A percentile compares a stretch with the other conserved stretches of the same genome.
These are phyloP conservation scores for Crithidia fasciculata DNA, from an alignment of 208 protist species.

Conservation along the genomic window DNA sequence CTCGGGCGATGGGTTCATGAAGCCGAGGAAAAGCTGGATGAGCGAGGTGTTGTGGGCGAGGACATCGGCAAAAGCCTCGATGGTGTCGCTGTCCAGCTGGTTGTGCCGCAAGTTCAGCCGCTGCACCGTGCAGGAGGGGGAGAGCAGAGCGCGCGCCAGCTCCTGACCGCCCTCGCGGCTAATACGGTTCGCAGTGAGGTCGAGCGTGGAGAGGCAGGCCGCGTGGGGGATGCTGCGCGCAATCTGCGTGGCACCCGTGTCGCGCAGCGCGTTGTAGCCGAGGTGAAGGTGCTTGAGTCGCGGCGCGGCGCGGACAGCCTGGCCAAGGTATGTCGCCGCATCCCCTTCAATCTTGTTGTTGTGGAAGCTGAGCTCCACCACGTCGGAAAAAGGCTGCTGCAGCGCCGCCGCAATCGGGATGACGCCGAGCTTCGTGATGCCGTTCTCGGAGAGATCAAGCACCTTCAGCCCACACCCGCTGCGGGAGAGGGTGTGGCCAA, in stretches of 20 bases:
- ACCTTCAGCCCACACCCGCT: conserved; percentile 84
- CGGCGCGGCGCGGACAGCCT: conserved; percentile 57
- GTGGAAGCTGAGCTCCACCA: conserved; percentile 90
- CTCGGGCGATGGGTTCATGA: conserved; percentile 84
- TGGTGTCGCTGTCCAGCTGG: conserved; percentile 74
- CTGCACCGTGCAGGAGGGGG: conserved; percentile 71
- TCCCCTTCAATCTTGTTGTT: conserved; percentile 89
- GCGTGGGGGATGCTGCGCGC: conserved; percentile 62
- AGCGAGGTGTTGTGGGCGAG: conserved; percentile 74
- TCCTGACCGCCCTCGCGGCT: conserved; percentile 68
- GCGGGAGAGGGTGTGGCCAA: conserved; percentile 77
- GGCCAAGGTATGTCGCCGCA: conserved; percentile 61
- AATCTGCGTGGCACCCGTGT: conserved; percentile 73
- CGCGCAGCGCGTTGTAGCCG: conserved; percentile 87
- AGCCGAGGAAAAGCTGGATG: conserved; percentile 92
- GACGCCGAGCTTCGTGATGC: conserved; percentile 82
- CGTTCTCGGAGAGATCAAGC: conserved; percentile 89
- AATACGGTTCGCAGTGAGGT: conserved; percentile 90
- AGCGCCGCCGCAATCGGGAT: conserved; percentile 79
- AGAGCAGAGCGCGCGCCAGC: conserved; percentile 62
- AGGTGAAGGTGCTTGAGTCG: conserved; percentile 90
- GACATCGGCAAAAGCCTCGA: conserved; percentile 73
- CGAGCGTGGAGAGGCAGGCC: conserved; percentile 71
- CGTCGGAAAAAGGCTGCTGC: conserved; percentile 54
- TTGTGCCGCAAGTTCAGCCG: conserved; percentile 89